A percentile compares a stretch with the other conserved stretches of the same genome.
Conservation (phyloP, 305 asterid species). For the Solanum aculeatissimum region DNA sequence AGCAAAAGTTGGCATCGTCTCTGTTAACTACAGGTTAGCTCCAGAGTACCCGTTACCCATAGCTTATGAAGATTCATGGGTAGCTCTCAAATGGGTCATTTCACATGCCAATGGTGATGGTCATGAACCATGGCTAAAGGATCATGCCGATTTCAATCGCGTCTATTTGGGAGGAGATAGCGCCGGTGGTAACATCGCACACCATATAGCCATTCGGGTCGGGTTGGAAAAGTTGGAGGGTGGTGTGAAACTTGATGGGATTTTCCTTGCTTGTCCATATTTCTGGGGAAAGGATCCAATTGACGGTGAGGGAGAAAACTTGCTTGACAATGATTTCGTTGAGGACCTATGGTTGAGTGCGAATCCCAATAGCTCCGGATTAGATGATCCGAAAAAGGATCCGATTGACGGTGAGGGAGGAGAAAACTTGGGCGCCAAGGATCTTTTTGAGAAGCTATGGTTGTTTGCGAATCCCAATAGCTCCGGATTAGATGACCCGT, state of each 20-base stretch:
- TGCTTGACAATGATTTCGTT: neutral
- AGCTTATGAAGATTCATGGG: constrained; percentile 54
- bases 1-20: constrained; percentile 35
- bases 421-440: neutral
- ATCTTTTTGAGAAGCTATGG: constrained; percentile 21
- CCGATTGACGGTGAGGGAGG: constrained; percentile 30
- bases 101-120: constrained; percentile 25
- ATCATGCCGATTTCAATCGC: constrained; percentile 25
- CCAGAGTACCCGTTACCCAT: constrained; percentile 51
- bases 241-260: constrained; percentile 18
- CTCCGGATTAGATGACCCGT: constrained; percentile 42
- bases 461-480: constrained; percentile 27
- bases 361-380: constrained; percentile 36
- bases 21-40: constrained; percentile 59
- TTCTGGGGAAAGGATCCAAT: constrained; percentile 49
- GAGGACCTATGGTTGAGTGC: constrained; percentile 26
- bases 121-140: constrained; percentile 35
- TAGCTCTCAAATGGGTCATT: constrained; percentile 40
- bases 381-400: constrained; percentile 42
- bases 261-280: constrained; percentile 50
- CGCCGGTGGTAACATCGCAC: constrained; percentile 51
- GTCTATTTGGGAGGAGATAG: constrained; percentile 56
- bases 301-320: constrained; percentile 18
- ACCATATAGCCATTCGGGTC: constrained; percentile 24
- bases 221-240: constrained; percentile 19